phyloP scores from a whole-genome alignment of 441 rosid genomes.

The Erysimum cheiri region DNA sequence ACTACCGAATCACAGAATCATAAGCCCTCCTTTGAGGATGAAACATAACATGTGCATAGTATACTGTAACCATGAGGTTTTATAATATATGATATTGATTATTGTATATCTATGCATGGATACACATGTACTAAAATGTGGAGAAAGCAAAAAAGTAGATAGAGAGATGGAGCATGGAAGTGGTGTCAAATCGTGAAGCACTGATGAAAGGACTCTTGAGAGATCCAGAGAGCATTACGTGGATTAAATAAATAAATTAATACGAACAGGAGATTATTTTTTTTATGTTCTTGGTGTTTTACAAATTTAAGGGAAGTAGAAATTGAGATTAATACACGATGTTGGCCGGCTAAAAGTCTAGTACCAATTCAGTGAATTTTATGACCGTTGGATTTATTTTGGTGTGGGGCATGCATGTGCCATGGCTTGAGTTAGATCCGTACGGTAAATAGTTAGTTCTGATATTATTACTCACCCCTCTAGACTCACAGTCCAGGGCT shows the following conservation, averaged over 20 bases:
- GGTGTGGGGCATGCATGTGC: conserved; percentile 32
- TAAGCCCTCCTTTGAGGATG: conserved; percentile 4
- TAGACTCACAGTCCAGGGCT: conserved; percentile 8
- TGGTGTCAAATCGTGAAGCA: conserved; percentile 46
- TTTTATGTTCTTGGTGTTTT: conserved; percentile 5
- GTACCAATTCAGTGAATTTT: conserved; percentile 9
- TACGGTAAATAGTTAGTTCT: conserved; percentile 33
- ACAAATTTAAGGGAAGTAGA: conserved; percentile 18
- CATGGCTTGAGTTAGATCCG: conserved; percentile 14
- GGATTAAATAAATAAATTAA: not conserved
- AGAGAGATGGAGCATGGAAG: conserved; percentile 20
- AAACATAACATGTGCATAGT: conserved; percentile 15
- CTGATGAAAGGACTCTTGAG: conserved; percentile 20
- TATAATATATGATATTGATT: not conserved
- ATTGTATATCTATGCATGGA: not conserved
- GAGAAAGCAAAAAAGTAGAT: conserved; percentile 42
- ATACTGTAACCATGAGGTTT: conserved; percentile 7
- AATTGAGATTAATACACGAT: not conserved
- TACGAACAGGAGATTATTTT: not conserved
- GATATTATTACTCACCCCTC: conserved; percentile 11
- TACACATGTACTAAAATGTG: not conserved
- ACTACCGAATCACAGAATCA: conserved; percentile 22
- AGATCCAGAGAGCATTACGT: conserved; percentile 29
- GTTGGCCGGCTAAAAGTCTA: not conserved
- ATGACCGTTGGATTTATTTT: conserved; percentile 36